phyloP scores from a whole-genome alignment of 768 basidiomycete species.

The Psilocybe cyanescens region DNA sequence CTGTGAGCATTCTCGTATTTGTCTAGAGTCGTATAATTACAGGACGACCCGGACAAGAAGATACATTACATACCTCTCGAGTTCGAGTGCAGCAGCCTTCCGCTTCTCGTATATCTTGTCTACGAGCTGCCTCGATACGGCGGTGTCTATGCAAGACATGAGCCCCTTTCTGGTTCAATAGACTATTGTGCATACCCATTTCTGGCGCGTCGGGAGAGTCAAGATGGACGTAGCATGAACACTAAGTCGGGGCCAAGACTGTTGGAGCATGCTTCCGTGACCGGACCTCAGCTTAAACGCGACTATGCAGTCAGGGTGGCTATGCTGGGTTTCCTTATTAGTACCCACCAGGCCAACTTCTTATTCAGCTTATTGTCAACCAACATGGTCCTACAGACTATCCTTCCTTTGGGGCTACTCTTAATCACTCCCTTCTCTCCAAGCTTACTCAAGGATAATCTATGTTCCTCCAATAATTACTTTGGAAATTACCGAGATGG shows the following conservation, averaged over 20 bases:
- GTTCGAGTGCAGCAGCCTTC: conserved; percentile 92
- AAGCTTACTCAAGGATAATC: conserved; percentile 36
- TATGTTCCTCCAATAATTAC: conserved; percentile 55
- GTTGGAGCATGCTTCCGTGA: conserved; percentile 2
- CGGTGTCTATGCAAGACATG: conserved; percentile 52
- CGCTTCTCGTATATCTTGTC: conserved; percentile 98
- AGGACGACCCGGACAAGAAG: background rate
- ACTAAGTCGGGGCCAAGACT: conserved; percentile 1
- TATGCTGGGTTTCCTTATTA: background rate
- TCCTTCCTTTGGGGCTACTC: conserved; percentile 34
- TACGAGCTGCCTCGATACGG: conserved; percentile 78
- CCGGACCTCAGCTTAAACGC: background rate
- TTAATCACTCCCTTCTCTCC: conserved; percentile 51
- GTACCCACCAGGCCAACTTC: background rate
- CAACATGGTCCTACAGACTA: conserved; percentile 23
- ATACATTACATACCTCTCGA: conserved; percentile 76
- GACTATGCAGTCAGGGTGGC: conserved; percentile 15
- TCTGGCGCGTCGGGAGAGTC: conserved; percentile 15
- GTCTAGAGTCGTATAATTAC: conserved; percentile 42
- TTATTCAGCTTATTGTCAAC: background rate
- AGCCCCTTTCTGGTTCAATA: conserved; percentile 2
- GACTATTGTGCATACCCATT: conserved; percentile 24
- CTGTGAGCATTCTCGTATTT: conserved; percentile 85
- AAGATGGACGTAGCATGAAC: conserved; percentile 13
- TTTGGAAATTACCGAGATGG: conserved; percentile 59